Evolutionary conservation across 108 stramenopile species (phyloP).

Genomic region (Cyclotella atomus): DNA sequence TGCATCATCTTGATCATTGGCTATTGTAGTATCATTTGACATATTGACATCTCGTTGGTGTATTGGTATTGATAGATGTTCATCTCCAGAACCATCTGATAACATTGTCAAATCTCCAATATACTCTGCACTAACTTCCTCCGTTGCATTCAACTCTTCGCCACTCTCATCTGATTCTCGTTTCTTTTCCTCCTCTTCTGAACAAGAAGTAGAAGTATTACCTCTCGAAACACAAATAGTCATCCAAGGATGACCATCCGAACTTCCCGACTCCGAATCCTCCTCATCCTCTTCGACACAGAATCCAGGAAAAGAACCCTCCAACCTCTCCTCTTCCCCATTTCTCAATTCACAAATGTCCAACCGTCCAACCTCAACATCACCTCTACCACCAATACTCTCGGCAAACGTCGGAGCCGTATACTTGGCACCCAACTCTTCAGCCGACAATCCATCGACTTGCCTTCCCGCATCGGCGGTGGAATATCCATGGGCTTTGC

Average conservation of each 20-base stretch:
- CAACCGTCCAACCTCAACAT: conserved; percentile 26
- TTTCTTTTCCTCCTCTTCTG: background rate
- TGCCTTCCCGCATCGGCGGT: conserved; percentile 22
- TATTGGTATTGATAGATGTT: background rate
- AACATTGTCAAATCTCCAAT: background rate
- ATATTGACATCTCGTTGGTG: no score
- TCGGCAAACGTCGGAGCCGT: conserved; percentile 3
- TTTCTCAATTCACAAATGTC: background rate
- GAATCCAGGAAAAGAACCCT: background rate
- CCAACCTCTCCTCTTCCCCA: conserved; percentile 19
- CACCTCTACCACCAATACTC: no score
- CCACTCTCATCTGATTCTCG: background rate
- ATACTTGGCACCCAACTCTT: conserved; percentile 44
- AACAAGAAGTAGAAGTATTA: no score
- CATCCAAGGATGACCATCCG: background rate
- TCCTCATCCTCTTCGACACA: background rate
- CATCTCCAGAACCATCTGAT: background rate
- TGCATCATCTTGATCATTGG: background rate
- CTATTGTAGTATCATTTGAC: background rate
- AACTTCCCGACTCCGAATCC: background rate
- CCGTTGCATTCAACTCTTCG: background rate
- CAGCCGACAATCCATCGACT: conserved; percentile 21
- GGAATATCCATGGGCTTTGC: conserved; percentile 38
- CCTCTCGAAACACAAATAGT: no score
- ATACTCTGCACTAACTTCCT: background rate